Conservation (phyloP, 2,329 filamentous ascomycete genomes). For the Pyricularia grisea region DNA sequence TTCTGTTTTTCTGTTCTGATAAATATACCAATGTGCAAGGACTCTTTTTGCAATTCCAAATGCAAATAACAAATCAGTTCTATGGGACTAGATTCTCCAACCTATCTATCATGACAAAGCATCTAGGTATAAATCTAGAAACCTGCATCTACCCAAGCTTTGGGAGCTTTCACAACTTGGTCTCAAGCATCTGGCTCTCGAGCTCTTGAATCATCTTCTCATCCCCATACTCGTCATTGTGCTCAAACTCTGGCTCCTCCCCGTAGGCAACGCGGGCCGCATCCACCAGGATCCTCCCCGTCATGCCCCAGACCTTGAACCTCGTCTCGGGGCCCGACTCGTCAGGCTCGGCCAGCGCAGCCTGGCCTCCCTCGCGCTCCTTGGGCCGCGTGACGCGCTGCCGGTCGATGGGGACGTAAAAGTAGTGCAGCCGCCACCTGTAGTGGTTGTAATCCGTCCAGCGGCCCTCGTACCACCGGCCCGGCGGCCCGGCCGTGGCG, state of each 20-base stretch:
- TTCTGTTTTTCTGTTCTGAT: no score
- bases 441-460: slow-evolving; percentile 74
- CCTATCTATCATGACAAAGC: not conserved
- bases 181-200: slow-evolving; percentile 15
- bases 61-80: no score
- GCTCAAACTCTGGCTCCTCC: slow-evolving; percentile 76
- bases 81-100: not conserved
- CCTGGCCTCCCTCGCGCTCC: slow-evolving; percentile 27
- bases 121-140: not conserved
- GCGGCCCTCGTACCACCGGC: slow-evolving; percentile 73
- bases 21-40: no score
- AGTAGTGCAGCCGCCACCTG: slow-evolving; percentile 84
- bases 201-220: slow-evolving; percentile 37
- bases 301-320: slow-evolving; percentile 94
- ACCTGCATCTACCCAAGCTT: not conserved
- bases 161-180: not conserved
- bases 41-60: no score
- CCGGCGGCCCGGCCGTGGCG: slow-evolving; percentile 22
- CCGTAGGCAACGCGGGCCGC: slow-evolving; percentile 76
- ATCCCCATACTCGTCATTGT: slow-evolving; percentile 44
- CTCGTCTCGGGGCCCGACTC: slow-evolving; percentile 35
- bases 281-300: slow-evolving; percentile 81
- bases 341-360: slow-evolving; percentile 33
- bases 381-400: slow-evolving; percentile 57
- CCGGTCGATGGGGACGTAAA: slow-evolving; percentile 72